These are phyloP conservation scores for Coemansia sp. DNA, from an alignment of 192 early-diverging fungal genomes.

Conservation along the genomic window DNA sequence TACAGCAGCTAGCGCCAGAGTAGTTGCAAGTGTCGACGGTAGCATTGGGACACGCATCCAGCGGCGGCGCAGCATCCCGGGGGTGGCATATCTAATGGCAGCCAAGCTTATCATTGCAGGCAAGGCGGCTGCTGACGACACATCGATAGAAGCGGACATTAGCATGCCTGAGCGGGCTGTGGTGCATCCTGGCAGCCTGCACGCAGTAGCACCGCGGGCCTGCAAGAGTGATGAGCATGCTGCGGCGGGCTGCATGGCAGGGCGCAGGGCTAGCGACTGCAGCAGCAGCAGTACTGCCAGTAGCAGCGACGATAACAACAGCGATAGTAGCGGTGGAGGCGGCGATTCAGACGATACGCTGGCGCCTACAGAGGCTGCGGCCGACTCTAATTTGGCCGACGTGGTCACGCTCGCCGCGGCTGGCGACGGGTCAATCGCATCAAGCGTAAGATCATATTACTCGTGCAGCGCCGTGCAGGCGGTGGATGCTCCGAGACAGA, in stretches of 20 bases:
- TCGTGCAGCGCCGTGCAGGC: slow-evolving; percentile 2
- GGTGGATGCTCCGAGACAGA: not conserved
- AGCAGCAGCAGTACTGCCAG: slow-evolving; percentile 8
- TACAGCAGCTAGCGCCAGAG: not conserved
- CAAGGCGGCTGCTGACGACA: not conserved
- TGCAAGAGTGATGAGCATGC: not conserved
- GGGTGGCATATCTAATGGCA: slow-evolving; percentile 29
- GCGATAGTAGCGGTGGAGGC: not conserved
- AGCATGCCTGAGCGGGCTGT: slow-evolving; percentile 1
- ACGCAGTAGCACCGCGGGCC: not conserved
- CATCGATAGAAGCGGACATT: not conserved
- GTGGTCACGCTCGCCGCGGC: slow-evolving; percentile 2
- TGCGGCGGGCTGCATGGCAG: not conserved
- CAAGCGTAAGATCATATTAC: slow-evolving; percentile 4
- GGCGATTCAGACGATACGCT: slow-evolving; percentile 50
- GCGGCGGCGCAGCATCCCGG: slow-evolving; percentile 39
- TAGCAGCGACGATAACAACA: slow-evolving; percentile 25
- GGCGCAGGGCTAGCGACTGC: slow-evolving; percentile 6
- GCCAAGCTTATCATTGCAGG: not conserved
- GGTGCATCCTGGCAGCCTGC: slow-evolving; percentile 5
- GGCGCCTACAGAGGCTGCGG: slow-evolving; percentile 7
- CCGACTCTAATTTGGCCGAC: not conserved
- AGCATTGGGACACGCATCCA: not conserved
- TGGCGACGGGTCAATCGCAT: slow-evolving; percentile 10
- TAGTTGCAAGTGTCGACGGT: slow-evolving; percentile 2